These are phyloP conservation scores for Mucor irregularis DNA, from an alignment of 371 early-diverging fungal genomes.

Conservation along the genomic window DNA sequence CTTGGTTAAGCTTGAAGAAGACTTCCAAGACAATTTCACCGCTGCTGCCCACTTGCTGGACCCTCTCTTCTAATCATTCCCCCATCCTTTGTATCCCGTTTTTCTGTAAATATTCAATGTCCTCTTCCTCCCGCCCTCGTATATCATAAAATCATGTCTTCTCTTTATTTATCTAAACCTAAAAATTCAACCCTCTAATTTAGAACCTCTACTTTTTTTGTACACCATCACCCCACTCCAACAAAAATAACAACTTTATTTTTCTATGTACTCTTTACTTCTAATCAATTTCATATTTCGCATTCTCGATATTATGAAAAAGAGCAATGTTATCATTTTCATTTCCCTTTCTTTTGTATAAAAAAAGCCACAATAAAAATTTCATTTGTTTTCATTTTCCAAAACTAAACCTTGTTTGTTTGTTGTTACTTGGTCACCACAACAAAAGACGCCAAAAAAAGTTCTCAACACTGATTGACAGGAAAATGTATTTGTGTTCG, in stretches of 20 bases:
- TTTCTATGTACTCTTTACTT: background rate
- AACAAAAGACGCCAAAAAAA: background rate
- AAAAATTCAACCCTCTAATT: background rate
- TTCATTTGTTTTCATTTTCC: background rate
- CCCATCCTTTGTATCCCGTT: background rate
- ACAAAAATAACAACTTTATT: background rate
- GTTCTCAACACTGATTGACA: background rate
- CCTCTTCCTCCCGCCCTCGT: background rate
- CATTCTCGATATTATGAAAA: too few relatives aligned
- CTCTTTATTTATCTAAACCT: background rate
- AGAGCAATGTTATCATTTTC: background rate
- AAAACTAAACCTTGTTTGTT: background rate
- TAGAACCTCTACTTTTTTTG: background rate
- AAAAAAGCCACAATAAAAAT: background rate
- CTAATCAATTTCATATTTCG: background rate
- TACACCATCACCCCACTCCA: background rate
- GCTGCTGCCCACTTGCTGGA: conserved; percentile 24
- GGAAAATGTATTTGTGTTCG: too few relatives aligned
- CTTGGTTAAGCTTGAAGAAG: conserved; percentile 24
- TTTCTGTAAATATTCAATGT: conserved; percentile 3
- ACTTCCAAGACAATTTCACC: conserved; percentile 20
- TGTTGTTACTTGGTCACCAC: background rate
- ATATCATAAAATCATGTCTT: background rate
- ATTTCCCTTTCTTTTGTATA: background rate
- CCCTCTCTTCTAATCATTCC: conserved; percentile 25